Evolutionary conservation across 2,329 filamentous ascomycete genomes (phyloP).

Genomic region (Colletotrichum higginsianum): DNA sequence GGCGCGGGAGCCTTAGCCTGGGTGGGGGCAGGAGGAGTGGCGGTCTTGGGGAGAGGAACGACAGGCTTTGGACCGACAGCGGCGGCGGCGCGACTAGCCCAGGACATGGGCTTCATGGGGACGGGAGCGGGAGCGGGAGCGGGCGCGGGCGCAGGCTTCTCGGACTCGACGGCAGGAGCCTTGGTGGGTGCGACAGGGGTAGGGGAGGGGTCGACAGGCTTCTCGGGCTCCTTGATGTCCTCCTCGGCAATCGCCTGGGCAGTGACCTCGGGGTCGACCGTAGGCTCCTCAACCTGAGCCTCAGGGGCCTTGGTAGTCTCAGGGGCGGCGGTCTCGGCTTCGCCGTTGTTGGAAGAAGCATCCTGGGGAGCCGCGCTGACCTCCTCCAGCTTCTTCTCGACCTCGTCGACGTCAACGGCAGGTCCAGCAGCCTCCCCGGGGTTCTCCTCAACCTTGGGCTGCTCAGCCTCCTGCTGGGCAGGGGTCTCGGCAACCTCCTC

Average conservation of each 20-base stretch:
- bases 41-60: constrained; percentile 71
- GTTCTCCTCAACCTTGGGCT: constrained; percentile 49
- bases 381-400: constrained; percentile 85
- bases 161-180: constrained; percentile 60
- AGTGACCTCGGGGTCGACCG: constrained; percentile 65
- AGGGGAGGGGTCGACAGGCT: constrained; percentile 75
- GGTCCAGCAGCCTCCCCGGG: constrained; percentile 42
- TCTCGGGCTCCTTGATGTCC: constrained; percentile 71
- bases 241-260: constrained; percentile 69
- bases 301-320: constrained; percentile 54
- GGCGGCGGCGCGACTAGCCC: constrained; percentile 79
- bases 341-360: constrained; percentile 52
- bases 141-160: constrained; percentile 63
- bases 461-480: constrained; percentile 52
- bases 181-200: constrained; percentile 63
- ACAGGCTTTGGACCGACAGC: constrained; percentile 67
- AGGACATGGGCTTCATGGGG: constrained; percentile 76
- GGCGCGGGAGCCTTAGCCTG: constrained; percentile 69
- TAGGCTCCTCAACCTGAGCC: constrained; percentile 47
- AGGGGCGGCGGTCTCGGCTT: constrained; percentile 51
- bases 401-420: constrained; percentile 63
- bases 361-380: constrained; percentile 57
- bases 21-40: constrained; percentile 64
- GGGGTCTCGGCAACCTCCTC: constrained; percentile 64
- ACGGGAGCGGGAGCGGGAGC: constrained; percentile 67